Evolutionary conservation across 2,329 filamentous ascomycete genomes (phyloP).

Genomic region (Microcyclospora pomicola): DNA sequence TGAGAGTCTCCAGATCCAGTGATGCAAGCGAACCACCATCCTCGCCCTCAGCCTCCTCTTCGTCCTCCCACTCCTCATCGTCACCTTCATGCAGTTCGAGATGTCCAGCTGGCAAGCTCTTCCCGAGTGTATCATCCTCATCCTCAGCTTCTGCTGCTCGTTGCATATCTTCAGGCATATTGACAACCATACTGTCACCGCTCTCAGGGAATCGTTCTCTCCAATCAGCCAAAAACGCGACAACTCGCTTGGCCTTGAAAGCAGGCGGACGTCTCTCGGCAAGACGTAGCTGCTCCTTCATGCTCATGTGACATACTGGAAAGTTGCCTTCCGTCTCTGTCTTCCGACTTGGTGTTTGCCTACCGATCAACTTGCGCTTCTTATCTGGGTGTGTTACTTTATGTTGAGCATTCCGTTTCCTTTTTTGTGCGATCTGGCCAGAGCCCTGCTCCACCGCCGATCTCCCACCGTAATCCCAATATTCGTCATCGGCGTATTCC

Average conservation of each 20-base stretch:
- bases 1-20: constrained; percentile 28
- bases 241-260: constrained; percentile 14
- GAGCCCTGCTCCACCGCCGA: constrained; percentile 7
- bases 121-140: constrained; percentile 2
- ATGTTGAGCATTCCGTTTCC: constrained; percentile 14
- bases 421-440: constrained; percentile 14
- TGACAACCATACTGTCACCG: constrained; percentile 8
- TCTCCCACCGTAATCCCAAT: constrained; percentile 25
- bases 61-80: constrained; percentile 9
- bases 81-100: constrained; percentile 2
- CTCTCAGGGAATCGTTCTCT: constrained; percentile 23
- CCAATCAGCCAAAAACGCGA: constrained; percentile 34
- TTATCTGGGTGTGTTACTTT: constrained; percentile 7
- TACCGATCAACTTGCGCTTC: constrained; percentile 11
- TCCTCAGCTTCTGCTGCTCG: constrained; percentile 14
- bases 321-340: too few species aligned
- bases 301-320: constrained; percentile 5
- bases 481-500: constrained; percentile 34
- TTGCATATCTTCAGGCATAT: constrained; percentile 19
- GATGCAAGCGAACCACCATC: constrained; percentile 7
- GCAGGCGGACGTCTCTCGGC: constrained; percentile 1
- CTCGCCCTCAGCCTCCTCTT: constrained; percentile 11
- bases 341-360: background rate
- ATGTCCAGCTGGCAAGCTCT: too few species aligned
- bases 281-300: constrained; percentile 6